phyloP scores from a whole-genome alignment of 2,329 filamentous ascomycete species.

The Neurospora sp. region DNA sequence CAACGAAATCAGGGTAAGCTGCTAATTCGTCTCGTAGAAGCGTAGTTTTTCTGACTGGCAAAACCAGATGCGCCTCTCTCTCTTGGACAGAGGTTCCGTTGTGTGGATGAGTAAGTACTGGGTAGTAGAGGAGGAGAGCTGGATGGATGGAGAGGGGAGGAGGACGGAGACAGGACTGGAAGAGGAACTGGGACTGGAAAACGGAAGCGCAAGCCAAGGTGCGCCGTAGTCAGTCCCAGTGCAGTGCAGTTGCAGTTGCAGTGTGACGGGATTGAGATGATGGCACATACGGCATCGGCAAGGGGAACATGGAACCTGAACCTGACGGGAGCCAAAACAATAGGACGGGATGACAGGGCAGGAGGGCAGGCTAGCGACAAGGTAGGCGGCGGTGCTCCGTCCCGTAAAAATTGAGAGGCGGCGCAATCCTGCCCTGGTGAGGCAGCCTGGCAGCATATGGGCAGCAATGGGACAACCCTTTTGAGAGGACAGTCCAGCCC shows the following conservation, averaged over 20 bases:
- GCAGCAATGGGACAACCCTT: not conserved
- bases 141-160: not conserved
- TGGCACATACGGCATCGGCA: constrained; percentile 10
- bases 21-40: constrained; percentile 10
- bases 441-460: not conserved
- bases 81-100: not conserved
- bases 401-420: constrained; percentile 16
- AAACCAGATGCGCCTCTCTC: not conserved
- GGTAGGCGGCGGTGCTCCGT: constrained; percentile 5
- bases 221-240: not conserved
- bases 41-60: not conserved
- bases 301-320: constrained; percentile 1
- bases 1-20: constrained; percentile 10
- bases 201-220: not conserved
- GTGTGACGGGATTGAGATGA: constrained; percentile 2
- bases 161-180: not conserved
- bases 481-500: not conserved
- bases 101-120: not conserved
- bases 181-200: not conserved
- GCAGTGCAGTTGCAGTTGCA: not conserved
- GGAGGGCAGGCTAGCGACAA: not conserved
- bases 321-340: constrained; percentile 10
- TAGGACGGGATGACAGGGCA: constrained; percentile 4
- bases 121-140: not conserved
- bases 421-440: constrained; percentile 5